Conservation (phyloP, 108 stramenopile genomes). For the Skeletonema costatum region DNA sequence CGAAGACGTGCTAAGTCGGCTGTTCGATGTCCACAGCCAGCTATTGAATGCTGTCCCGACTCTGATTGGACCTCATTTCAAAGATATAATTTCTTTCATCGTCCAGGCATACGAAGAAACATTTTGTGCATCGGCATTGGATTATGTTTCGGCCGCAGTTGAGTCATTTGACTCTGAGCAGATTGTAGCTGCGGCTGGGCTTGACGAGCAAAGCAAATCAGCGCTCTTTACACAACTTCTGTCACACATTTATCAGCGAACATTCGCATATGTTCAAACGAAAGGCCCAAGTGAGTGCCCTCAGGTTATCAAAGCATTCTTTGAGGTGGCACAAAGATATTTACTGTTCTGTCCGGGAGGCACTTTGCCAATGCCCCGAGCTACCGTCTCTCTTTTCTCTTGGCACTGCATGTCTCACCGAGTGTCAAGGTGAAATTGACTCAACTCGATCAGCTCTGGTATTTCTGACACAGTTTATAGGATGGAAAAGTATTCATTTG, state of each 20-base stretch:
- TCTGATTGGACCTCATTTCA: conserved; percentile 54
- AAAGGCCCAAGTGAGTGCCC: conserved; percentile 32
- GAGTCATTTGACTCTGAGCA: conserved; percentile 56
- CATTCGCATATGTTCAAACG: conserved; percentile 33
- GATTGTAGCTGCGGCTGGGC: conserved; percentile 22
- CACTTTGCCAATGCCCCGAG: conserved; percentile 43
- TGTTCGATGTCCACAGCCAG: conserved; percentile 53
- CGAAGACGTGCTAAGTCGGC: conserved; percentile 25
- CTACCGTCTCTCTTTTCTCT: conserved; percentile 46
- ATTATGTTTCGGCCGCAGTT: conserved; percentile 59
- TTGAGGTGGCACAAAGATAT: conserved; percentile 57
- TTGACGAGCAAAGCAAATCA: conserved; percentile 27
- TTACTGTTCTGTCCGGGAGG: conserved; percentile 59
- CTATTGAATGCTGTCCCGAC: conserved; percentile 45
- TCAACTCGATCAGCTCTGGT: conserved; percentile 54
- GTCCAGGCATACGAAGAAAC: conserved; percentile 60
- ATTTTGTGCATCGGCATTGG: conserved; percentile 43
- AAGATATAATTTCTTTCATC: conserved; percentile 53
- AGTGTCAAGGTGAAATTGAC: conserved; percentile 53
- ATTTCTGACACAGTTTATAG: conserved; percentile 67
- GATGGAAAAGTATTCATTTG: conserved; percentile 55
- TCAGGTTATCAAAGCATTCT: conserved; percentile 50
- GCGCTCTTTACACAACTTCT: conserved; percentile 44
- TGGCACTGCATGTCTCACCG: conserved; percentile 51
- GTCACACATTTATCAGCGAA: conserved; percentile 43